These are phyloP conservation scores for Marsdenia floribunda DNA, from an alignment of 257 asterid species.

Conservation along the genomic window DNA sequence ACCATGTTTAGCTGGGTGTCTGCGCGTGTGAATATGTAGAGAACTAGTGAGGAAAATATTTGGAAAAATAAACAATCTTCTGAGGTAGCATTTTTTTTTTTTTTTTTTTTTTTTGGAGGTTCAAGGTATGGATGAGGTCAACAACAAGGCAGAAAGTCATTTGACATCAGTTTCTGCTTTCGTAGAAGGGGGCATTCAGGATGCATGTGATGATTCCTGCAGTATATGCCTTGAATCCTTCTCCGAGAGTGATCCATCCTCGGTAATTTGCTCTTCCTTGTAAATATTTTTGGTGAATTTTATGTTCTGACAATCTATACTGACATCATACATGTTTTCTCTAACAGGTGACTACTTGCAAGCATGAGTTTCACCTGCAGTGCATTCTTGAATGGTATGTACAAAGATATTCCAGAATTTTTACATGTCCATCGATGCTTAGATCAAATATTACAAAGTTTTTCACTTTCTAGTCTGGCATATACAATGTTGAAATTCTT, in stretches of 20 bases:
- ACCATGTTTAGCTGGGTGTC: not conserved
- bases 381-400: slow-evolving; percentile 91
- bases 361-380: slow-evolving; percentile 89
- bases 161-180: slow-evolving; percentile 85
- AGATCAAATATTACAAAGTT: not conserved
- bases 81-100: not conserved
- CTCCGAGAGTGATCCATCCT: slow-evolving; percentile 68
- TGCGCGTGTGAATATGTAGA: not conserved
- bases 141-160: slow-evolving; percentile 45
- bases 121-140: slow-evolving; percentile 49
- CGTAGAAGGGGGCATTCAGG: slow-evolving; percentile 95
- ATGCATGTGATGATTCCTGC: slow-evolving; percentile 89
- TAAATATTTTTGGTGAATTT: not conserved
- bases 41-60: not conserved
- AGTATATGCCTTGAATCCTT: slow-evolving; percentile 96
- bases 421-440: not conserved
- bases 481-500: not conserved
- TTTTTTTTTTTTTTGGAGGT: slow-evolving; percentile 20
- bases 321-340: slow-evolving; percentile 14
- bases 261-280: slow-evolving; percentile 35
- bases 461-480: not conserved
- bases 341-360: slow-evolving; percentile 68
- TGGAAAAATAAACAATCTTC: not conserved
- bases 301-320: slow-evolving; percentile 8
- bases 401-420: not conserved